These are phyloP conservation scores for Tuber melanosporum DNA, from an alignment of 495 filamentous ascomycete species.

Conservation along the genomic window DNA sequence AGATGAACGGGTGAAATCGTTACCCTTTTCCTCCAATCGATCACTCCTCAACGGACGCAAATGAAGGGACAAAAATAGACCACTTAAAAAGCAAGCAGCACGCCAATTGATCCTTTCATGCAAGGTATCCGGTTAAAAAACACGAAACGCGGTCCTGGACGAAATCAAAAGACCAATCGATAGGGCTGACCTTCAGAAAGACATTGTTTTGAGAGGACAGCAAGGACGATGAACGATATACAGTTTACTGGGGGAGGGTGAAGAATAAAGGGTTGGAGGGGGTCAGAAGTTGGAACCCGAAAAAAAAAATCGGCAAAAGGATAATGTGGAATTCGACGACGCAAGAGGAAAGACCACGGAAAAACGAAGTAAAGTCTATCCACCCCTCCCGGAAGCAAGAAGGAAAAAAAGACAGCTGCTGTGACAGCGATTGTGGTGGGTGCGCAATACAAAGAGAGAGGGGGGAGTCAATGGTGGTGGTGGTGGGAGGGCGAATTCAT, in stretches of 20 bases:
- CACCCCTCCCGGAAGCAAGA: constrained; percentile 9
- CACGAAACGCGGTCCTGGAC: constrained; percentile 24
- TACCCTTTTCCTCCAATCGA: constrained; percentile 1
- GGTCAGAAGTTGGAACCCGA: constrained; percentile 12
- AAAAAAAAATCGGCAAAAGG: constrained; percentile 29
- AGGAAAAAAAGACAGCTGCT: neutral
- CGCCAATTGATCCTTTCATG: neutral
- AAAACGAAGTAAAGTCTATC: constrained; percentile 24
- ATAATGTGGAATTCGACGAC: constrained; percentile 13
- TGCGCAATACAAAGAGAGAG: neutral
- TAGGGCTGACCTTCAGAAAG: constrained; percentile 34
- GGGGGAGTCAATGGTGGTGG: neutral
- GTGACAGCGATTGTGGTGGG: constrained; percentile 3
- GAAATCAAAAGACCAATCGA: constrained; percentile 29
- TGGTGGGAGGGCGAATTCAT: neutral
- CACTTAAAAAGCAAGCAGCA: neutral
- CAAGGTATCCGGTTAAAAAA: neutral
- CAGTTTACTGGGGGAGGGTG: constrained; percentile 18
- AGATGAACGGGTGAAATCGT: neutral
- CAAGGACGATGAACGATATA: constrained; percentile 36
- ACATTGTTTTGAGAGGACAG: constrained; percentile 32
- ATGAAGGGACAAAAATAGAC: neutral
- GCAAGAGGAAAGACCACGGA: constrained; percentile 26
- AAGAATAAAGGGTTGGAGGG: constrained; percentile 15
- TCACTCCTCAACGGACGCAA: neutral